Percentiles rank a stretch among this genome's conserved stretches.
Evolutionary conservation across 2,329 filamentous ascomycete genomes (phyloP).

Genomic region (Sporothrix brasiliensis): DNA sequence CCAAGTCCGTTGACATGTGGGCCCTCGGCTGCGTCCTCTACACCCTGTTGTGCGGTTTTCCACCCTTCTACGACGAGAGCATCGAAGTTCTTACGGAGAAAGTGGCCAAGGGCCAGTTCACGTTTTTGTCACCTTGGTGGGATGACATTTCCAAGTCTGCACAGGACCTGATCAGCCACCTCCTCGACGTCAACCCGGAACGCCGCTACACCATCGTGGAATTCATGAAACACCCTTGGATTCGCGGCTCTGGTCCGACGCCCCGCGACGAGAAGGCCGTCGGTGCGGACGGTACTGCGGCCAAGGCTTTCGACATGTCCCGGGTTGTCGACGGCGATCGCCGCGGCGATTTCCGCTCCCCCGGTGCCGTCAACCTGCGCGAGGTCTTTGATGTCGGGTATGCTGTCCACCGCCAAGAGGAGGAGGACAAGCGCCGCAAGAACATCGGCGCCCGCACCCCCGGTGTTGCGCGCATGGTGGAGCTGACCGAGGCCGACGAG

Average conservation of each 20-base stretch:
- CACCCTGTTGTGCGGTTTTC: conserved; percentile 94
- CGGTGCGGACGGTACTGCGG: conserved; percentile 46
- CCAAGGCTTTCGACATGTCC: conserved; percentile 61
- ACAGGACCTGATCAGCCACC: conserved; percentile 89
- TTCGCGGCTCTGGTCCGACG: conserved; percentile 65
- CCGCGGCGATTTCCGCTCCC: conserved; percentile 90
- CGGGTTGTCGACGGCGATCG: conserved; percentile 62
- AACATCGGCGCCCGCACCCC: conserved; percentile 74
- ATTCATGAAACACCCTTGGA: conserved; percentile 95
- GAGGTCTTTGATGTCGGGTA: conserved; percentile 99
- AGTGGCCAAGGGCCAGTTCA: conserved; percentile 94
- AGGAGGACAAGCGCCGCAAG: conserved; percentile 89
- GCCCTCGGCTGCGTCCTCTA: conserved; percentile 95
- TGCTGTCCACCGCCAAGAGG: conserved; percentile 93
- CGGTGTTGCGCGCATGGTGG: conserved; percentile 56
- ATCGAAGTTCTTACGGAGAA: conserved; percentile 97
- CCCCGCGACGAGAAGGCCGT: conserved; percentile 62
- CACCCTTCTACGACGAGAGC: conserved; percentile 97
- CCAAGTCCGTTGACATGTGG: conserved; percentile 99
- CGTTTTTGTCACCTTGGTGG: conserved; percentile 98
- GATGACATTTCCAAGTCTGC: conserved; percentile 96
- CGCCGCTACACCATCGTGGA: conserved; percentile 92
- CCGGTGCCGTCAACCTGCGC: conserved; percentile 89
- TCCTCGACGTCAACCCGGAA: conserved; percentile 91
- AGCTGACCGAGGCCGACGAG: conserved; percentile 71